Evolutionary conservation across 495 filamentous ascomycete species (phyloP), one percentile per base, ranked within the genome.

Genomic region (Talaromyces thailandensis): DNA sequence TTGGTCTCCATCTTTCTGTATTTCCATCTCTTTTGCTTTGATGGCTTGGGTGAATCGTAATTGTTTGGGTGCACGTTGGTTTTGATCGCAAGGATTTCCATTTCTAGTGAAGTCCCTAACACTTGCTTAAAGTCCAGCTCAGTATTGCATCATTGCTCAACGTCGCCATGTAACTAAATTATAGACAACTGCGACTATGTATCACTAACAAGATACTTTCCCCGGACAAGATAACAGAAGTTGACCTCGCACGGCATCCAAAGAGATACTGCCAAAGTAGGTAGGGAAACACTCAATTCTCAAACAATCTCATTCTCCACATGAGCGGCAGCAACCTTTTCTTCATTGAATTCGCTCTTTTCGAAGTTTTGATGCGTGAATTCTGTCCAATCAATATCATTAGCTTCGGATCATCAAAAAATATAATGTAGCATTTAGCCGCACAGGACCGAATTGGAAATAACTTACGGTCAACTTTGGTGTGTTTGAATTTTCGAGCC

Each of bases 401-500:
- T 28, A 60, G 57, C 40, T 18, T 18, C n/a, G 21, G 1, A 6
- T 48, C 21, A 8, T 6, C 9, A 1, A 31, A 43, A 11, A 9
- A 8, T 12, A 57, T 25, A 9, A 25, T 32, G 14, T 57, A 35
- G 25, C n/a, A 18, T 18, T 3, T 9, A 57, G 12, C 9, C 31
- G 12, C 31, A 8, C 9, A 18, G 16, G 26, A 56, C 26, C 6
- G 25, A 45, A 25, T 26, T 14, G 52, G 3, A 11, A 3, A 60
- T 16, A 12, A 60, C 66, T 64, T 63, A 69, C 68, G 65, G 51
- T 75, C 67, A 35, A 86, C 83, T 45, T 79, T 65, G 6, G 84
- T 85, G 25, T 68, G 72, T 4, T 75, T 73, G 64, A 88, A 88
- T 65, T 85, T 82, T 32, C 85, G 70, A 4, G 85, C 85, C 58